Percentiles rank a stretch among this genome's conserved stretches.
phyloP scores from a whole-genome alignment of 441 rosid genomes.

The Iberis amara region DNA sequence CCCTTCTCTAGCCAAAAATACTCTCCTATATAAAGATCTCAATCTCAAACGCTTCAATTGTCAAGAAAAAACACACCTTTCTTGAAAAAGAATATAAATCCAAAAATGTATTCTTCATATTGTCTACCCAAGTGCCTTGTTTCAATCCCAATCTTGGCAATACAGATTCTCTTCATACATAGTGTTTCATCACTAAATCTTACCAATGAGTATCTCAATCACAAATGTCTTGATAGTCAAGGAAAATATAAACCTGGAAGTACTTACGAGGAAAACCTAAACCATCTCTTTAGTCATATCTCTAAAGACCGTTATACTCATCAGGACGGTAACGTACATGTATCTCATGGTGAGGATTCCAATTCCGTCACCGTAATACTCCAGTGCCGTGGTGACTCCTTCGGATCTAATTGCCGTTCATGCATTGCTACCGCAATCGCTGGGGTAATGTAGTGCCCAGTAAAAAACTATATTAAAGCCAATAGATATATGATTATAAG shows the following conservation, averaged over 20 bases:
- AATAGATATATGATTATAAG: too few relatives aligned
- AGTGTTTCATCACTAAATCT: background rate
- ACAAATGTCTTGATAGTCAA: background rate
- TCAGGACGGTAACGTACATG: too few relatives aligned
- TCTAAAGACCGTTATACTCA: too few relatives aligned
- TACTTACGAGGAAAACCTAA: background rate
- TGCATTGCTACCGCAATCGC: background rate
- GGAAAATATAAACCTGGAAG: background rate
- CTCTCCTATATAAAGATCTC: background rate
- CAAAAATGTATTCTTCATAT: constrained; percentile 1
- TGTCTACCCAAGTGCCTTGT: background rate
- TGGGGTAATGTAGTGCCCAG: background rate
- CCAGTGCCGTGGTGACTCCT: constrained; percentile 8
- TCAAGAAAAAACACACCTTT: background rate
- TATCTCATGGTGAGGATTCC: background rate
- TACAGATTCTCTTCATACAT: background rate
- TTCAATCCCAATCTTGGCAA: background rate
- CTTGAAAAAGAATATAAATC: background rate
- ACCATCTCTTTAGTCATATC: background rate
- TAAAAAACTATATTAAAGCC: too few relatives aligned
- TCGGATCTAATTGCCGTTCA: background rate
- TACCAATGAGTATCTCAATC: background rate
- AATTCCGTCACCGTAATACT: background rate
- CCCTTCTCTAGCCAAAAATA: too few relatives aligned
- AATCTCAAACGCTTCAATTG: too few relatives aligned